Conservation (phyloP, 306 rosid species). For the Trifolium repens region DNA sequence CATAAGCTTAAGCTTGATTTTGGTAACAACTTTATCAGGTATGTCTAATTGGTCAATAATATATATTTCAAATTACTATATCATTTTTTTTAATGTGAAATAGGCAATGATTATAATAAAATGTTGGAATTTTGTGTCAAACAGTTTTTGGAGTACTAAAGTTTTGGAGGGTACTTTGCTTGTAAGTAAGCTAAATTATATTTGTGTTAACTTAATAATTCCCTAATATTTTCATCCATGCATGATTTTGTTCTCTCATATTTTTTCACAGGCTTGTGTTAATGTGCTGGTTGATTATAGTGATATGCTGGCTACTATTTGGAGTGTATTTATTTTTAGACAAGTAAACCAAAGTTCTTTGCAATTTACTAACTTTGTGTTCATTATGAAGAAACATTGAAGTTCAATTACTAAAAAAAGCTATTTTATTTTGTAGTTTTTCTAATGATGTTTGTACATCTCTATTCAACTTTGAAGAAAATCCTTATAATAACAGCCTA, state of each 20-base stretch:
- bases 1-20: slow-evolving; percentile 57
- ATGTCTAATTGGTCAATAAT: background rate
- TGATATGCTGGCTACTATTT: slow-evolving; percentile 68
- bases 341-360: slow-evolving; percentile 51
- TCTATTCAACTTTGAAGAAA: slow-evolving; percentile 58
- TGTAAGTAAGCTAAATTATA: slow-evolving; percentile 53
- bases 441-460: slow-evolving; percentile 68
- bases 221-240: background rate
- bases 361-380: slow-evolving; percentile 8
- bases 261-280: slow-evolving; percentile 54
- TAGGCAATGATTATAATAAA: slow-evolving; percentile 33
- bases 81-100: background rate
- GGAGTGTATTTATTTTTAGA: slow-evolving; percentile 68
- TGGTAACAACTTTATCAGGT: slow-evolving; percentile 65
- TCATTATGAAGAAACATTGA: background rate
- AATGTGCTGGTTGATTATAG: slow-evolving; percentile 70
- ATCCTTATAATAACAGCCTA: slow-evolving; percentile 68
- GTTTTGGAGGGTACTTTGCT: slow-evolving; percentile 46
- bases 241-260: background rate
- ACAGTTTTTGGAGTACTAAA: slow-evolving; percentile 64
- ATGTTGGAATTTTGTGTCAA: slow-evolving; percentile 37
- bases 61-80: background rate
- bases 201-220: background rate
- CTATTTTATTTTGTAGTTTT: slow-evolving; percentile 52
- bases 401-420: background rate